A percentile compares a stretch with the other conserved stretches of the same genome.
These are phyloP conservation scores for Dipodascus albidus DNA, from an alignment of 805 yeast species.

Conservation along the genomic window DNA sequence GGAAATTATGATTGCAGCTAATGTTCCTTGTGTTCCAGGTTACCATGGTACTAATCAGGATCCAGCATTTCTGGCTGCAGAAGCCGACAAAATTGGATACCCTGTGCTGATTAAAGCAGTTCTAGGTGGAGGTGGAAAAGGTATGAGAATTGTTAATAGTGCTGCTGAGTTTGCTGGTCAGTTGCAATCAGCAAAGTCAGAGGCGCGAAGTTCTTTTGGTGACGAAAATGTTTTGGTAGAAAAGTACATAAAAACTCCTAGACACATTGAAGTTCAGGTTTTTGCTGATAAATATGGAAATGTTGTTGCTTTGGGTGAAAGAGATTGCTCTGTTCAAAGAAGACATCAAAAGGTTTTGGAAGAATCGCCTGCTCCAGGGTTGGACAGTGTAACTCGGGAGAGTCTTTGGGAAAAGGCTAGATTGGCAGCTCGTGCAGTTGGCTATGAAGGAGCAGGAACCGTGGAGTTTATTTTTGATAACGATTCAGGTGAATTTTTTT, in stretches of 20 bases:
- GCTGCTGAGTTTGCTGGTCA: conserved; percentile 37
- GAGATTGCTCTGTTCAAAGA: conserved; percentile 47
- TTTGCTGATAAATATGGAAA: conserved; percentile 44
- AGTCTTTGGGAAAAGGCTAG: conserved; percentile 39
- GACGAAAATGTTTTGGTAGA: conserved; percentile 43
- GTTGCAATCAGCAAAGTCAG: conserved; percentile 41
- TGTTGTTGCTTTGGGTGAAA: conserved; percentile 45
- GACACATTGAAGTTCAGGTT: conserved; percentile 47
- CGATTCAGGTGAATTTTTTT: conserved; percentile 39
- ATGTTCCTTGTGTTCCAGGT: conserved; percentile 26
- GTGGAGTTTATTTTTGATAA: conserved; percentile 46
- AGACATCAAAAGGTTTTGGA: conserved; percentile 46
- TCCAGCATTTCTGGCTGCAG: conserved; percentile 14
- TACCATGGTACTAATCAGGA: conserved; percentile 24
- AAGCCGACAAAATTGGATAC: conserved; percentile 27
- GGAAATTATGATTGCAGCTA: conserved; percentile 23
- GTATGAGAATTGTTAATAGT: conserved; percentile 41
- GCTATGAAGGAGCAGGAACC: conserved; percentile 47
- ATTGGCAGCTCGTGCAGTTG: conserved; percentile 36
- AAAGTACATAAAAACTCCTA: conserved; percentile 42
- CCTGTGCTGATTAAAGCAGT: conserved; percentile 48
- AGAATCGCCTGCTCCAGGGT: conserved; percentile 47
- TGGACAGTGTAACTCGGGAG: conserved; percentile 35
- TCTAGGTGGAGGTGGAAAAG: conserved; percentile 51
- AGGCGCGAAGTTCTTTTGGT: conserved; percentile 44